phyloP scores from a whole-genome alignment of 1,139 yeast species.

The Trichomonascaceae sp. region DNA sequence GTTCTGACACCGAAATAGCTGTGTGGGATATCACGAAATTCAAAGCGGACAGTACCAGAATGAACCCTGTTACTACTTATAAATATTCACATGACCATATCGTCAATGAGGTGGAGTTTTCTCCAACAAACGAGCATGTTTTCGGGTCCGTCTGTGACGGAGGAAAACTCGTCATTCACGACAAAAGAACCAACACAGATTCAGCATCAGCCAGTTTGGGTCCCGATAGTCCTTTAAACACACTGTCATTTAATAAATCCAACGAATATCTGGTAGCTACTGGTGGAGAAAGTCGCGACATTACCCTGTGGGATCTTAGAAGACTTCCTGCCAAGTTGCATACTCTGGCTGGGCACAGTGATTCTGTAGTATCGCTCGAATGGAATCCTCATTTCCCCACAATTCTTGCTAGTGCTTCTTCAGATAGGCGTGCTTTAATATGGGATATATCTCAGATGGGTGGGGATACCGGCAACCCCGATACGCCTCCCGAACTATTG shows the following conservation, averaged over 20 bases:
- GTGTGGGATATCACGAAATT: constrained; percentile 55
- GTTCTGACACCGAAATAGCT: constrained; percentile 61
- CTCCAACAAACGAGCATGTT: constrained; percentile 38
- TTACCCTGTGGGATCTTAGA: constrained; percentile 70
- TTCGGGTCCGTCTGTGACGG: constrained; percentile 77
- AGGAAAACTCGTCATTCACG: constrained; percentile 59
- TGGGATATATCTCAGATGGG: constrained; percentile 53
- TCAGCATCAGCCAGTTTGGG: constrained; percentile 7
- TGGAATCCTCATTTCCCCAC: constrained; percentile 66
- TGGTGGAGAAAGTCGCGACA: constrained; percentile 58
- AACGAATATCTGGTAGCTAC: constrained; percentile 56
- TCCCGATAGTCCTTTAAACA: constrained; percentile 44
- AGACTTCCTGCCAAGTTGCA: constrained; percentile 25
- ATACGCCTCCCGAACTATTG: constrained; percentile 37
- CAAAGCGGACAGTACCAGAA: constrained; percentile 14
- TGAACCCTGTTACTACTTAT: constrained; percentile 12
- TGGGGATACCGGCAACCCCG: constrained; percentile 25
- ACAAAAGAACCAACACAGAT: constrained; percentile 40
- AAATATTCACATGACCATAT: constrained; percentile 18
- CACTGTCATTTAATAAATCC: constrained; percentile 56
- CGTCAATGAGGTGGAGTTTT: constrained; percentile 44
- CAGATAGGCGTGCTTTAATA: constrained; percentile 62
- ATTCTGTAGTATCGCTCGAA: constrained; percentile 57
- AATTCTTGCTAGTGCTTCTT: constrained; percentile 66
- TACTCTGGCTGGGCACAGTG: constrained; percentile 44